Evolutionary conservation across 768 basidiomycete species (phyloP).

Genomic region (Thelephora ganbajun): DNA sequence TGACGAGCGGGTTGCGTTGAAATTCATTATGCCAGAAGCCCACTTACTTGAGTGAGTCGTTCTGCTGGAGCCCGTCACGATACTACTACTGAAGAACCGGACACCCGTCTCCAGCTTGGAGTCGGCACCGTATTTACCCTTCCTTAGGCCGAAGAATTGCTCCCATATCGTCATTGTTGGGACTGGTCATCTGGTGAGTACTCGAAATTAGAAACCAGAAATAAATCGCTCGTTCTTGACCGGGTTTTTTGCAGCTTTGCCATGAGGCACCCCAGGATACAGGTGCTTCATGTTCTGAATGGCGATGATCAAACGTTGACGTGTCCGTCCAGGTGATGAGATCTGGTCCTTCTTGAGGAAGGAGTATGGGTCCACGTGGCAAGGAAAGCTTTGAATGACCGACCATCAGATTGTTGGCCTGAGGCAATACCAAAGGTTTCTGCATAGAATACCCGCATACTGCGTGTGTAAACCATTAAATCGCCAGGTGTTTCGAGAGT

Average conservation of each 20-base stretch:
- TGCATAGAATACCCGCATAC: no score
- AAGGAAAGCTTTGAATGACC: slow-evolving; percentile 4
- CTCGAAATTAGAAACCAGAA: slow-evolving; percentile 15
- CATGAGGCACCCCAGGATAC: neutral
- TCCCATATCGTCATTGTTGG: slow-evolving; percentile 17
- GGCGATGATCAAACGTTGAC: neutral
- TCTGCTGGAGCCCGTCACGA: neutral
- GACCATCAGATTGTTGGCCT: no score
- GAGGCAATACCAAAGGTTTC: no score
- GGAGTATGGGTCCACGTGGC: slow-evolving; percentile 7
- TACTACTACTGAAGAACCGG: neutral
- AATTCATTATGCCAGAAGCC: slow-evolving; percentile 42
- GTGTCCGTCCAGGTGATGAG: slow-evolving; percentile 7
- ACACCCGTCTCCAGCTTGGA: neutral
- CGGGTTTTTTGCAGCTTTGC: neutral
- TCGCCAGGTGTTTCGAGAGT: no score
- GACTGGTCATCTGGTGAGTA: slow-evolving; percentile 21
- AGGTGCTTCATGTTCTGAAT: neutral
- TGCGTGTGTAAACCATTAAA: no score
- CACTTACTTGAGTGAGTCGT: slow-evolving; percentile 22
- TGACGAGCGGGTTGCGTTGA: slow-evolving; percentile 34
- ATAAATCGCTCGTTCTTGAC: neutral
- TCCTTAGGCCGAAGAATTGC: slow-evolving; percentile 21
- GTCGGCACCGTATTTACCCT: slow-evolving; percentile 12
- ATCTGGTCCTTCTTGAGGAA: slow-evolving; percentile 9